These are phyloP conservation scores for Piper betle DNA, from an alignment of 164 flowering plant species.

Conservation along the genomic window DNA sequence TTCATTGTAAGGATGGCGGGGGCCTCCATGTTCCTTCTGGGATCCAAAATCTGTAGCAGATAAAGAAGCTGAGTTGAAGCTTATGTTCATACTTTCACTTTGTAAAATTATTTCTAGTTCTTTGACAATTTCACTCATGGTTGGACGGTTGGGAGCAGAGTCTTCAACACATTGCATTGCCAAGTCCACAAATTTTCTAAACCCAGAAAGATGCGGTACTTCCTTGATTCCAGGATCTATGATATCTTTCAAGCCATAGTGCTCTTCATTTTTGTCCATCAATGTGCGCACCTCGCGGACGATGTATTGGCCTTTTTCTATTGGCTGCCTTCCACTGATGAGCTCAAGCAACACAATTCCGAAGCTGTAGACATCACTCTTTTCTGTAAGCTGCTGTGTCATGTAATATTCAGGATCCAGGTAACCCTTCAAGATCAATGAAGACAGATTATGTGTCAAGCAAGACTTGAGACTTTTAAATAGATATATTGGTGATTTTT, in stretches of 20 bases:
- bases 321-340: slow-evolving; percentile 60
- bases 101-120: slow-evolving; percentile 56
- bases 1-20: slow-evolving; percentile 47
- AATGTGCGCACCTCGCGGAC: slow-evolving; percentile 60
- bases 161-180: slow-evolving; percentile 89
- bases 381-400: slow-evolving; percentile 83
- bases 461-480: no score
- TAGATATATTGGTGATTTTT: not conserved
- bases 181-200: slow-evolving; percentile 52
- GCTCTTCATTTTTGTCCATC: slow-evolving; percentile 39
- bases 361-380: slow-evolving; percentile 83
- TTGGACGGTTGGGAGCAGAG: slow-evolving; percentile 68
- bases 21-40: slow-evolving; percentile 17
- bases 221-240: slow-evolving; percentile 51
- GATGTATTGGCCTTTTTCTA: slow-evolving; percentile 73
- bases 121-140: slow-evolving; percentile 77
- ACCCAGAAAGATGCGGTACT: slow-evolving; percentile 31
- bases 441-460: not conserved
- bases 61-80: slow-evolving; percentile 68
- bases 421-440: slow-evolving; percentile 56
- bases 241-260: slow-evolving; percentile 42
- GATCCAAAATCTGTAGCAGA: slow-evolving; percentile 69
- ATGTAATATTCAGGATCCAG: slow-evolving; percentile 74
- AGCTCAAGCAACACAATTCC: slow-evolving; percentile 93
- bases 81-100: slow-evolving; percentile 54